These are phyloP conservation scores for Aspergillus arachidicola DNA, from an alignment of 2,329 filamentous ascomycete species.

Conservation along the genomic window DNA sequence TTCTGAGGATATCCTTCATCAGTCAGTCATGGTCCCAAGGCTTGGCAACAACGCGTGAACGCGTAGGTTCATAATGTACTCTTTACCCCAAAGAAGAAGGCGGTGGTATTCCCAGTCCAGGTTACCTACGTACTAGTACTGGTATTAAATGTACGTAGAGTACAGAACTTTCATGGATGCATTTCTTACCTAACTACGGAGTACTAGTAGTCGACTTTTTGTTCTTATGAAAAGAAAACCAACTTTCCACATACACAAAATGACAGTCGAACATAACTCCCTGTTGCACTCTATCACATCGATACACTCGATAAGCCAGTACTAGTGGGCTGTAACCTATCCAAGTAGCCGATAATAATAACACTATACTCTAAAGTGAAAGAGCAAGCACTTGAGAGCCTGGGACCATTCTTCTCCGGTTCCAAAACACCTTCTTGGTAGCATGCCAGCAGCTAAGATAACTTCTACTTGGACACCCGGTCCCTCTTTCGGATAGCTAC, in stretches of 20 bases:
- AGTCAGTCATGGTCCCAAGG: not conserved
- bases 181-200: no score
- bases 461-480: constrained; percentile 35
- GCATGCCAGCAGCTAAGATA: not conserved
- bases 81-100: constrained; percentile 10
- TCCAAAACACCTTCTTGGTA: no score
- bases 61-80: not conserved
- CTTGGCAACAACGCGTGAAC: constrained; percentile 4
- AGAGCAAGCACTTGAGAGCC: not conserved
- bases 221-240: no score
- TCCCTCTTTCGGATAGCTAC: constrained; percentile 36
- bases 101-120: not conserved
- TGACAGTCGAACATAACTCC: not conserved
- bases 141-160: no score
- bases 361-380: not conserved
- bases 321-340: not conserved
- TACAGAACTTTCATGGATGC: no score
- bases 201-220: no score
- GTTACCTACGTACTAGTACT: no score
- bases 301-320: not conserved
- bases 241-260: not conserved
- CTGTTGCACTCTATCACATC: not conserved
- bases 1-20: not conserved
- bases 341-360: not conserved
- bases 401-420: not conserved